These are phyloP conservation scores for Pichia scutulata DNA, from an alignment of 805 yeast genomes.

Conservation along the genomic window DNA sequence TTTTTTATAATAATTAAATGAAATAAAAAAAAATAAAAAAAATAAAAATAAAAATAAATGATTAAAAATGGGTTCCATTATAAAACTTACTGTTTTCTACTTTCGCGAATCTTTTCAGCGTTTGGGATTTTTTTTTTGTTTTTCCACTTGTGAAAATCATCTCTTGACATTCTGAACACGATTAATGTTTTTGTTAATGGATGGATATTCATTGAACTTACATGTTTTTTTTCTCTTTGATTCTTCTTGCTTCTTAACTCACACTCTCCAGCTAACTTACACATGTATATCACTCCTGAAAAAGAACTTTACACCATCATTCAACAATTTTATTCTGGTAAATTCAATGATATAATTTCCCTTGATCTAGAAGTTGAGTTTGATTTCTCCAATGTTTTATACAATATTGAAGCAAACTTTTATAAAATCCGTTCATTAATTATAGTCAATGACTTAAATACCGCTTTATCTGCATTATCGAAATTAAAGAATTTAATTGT, in stretches of 20 bases:
- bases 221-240: neutral
- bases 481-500: neutral
- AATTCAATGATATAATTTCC: slow-evolving; percentile 15
- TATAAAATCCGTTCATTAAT: slow-evolving; percentile 18
- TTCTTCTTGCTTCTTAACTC: neutral
- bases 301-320: slow-evolving; percentile 25
- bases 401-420: slow-evolving; percentile 21
- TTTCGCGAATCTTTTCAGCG: too few species aligned
- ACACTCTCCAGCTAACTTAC: neutral
- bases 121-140: neutral
- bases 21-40: too few species aligned
- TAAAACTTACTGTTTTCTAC: too few species aligned
- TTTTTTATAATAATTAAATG: too few species aligned
- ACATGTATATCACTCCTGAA: slow-evolving; percentile 18
- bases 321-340: slow-evolving; percentile 24
- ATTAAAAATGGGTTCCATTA: neutral
- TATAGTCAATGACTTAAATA: neutral
- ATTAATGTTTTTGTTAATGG: neutral
- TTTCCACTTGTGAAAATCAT: too few species aligned
- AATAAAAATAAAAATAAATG: too few species aligned
- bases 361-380: slow-evolving; percentile 18
- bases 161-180: neutral
- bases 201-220: too few species aligned
- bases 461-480: neutral
- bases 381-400: slow-evolving; percentile 20